Evolutionary conservation across 1,139 yeast species (phyloP), one percentile per base, ranked within the genome.

Genomic region (Yamadazyma friedrichii): DNA sequence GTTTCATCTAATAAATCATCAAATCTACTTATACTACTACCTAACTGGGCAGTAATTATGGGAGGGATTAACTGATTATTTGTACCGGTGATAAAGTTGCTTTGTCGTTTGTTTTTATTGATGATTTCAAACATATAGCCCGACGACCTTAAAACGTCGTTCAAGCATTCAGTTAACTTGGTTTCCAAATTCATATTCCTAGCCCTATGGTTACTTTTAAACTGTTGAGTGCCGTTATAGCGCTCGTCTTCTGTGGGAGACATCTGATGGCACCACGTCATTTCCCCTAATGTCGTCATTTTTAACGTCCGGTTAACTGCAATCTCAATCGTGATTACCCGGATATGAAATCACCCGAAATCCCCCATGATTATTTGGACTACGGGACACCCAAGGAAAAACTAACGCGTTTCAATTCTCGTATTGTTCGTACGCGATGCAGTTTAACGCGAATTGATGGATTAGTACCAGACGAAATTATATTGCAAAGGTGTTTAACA

Each of bases 1-100:
- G 77, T 69, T 12, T 72, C 77, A 49, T 72, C 77, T 12, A 72
- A 57, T 32, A 70, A 61, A 38, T 64, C 74, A 47, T 72, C 76
- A 44, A 72, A 71, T 39, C 61, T 62, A 35, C 58, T 50, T n/a
- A 72, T 61, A 46, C 65, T 65, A 40, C 52, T 54, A 11, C 67
- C 57, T 12, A 72, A 55, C 47, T 69, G 75, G n/a, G 64, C 57
- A n/a, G 69, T 62, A 12, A 72, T 65, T 16, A 64, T 59, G 3
- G 72, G 70, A 3, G 72, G 62, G 30, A 72, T 68, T 31, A 72
- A 53, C 48, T 69, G 75, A 51, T 67, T 71, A 46, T 70, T 72
- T 15, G 69, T 60, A 1, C 77, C 77, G 1, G 75, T 66, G 25
- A 71, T 61, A 30, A 70, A 53, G 47, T 71, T 70, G 46, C 74